These are phyloP conservation scores for Pythium biforme DNA, from an alignment of 352 stramenopile genomes.

Conservation along the genomic window DNA sequence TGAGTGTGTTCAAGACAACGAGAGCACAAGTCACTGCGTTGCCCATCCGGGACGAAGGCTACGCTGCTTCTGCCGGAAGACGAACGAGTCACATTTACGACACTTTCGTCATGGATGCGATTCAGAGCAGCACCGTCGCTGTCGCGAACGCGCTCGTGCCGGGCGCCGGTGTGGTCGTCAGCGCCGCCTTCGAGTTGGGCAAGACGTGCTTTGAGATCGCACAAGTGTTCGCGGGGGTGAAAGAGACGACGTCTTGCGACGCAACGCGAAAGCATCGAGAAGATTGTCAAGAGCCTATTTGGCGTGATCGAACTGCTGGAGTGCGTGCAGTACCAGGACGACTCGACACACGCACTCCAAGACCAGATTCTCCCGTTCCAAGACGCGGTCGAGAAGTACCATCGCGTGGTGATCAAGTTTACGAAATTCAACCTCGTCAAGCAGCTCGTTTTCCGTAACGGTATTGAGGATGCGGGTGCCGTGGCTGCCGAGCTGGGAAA, in stretches of 20 bases:
- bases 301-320: neutral
- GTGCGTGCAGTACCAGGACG: neutral
- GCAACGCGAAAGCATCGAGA: neutral
- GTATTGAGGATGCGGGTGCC: neutral
- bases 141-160: neutral
- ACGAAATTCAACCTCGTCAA: neutral
- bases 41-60: too few relatives aligned
- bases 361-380: neutral
- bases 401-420: slow-evolving; percentile 10
- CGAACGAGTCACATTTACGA: neutral
- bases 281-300: neutral
- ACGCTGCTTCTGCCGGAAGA: too few relatives aligned
- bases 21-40: too few relatives aligned
- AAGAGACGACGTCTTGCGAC: slow-evolving; percentile 8
- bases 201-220: neutral
- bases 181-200: neutral
- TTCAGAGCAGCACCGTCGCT: neutral
- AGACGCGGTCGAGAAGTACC: neutral
- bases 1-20: too few relatives aligned
- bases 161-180: neutral
- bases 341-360: neutral
- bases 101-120: neutral
- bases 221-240: neutral
- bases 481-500: neutral
- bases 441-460: neutral